Evolutionary conservation across 2,329 filamentous ascomycete species (phyloP).

Genomic region (Stachybotrys elegans): DNA sequence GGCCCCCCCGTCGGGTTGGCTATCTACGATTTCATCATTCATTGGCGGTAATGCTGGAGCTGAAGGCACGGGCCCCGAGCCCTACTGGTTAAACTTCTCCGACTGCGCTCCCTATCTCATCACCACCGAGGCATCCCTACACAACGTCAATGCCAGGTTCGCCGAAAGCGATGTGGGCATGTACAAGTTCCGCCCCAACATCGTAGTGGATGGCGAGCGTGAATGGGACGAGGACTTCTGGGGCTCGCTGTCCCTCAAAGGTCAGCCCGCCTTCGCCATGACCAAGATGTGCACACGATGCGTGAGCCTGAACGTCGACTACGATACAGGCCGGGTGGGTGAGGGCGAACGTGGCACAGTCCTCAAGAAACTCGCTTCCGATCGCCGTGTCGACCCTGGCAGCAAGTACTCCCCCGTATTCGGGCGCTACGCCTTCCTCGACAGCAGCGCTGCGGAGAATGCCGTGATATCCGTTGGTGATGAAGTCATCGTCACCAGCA

Average conservation of each 20-base stretch:
- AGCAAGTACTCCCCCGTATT: conserved; percentile 65
- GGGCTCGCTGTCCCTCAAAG: conserved; percentile 50
- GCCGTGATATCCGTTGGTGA: conserved; percentile 48
- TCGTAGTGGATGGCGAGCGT: conserved; percentile 57
- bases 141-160: conserved; percentile 56
- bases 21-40: conserved; percentile 27
- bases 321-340: conserved; percentile 55
- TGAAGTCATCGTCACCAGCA: conserved; percentile 45
- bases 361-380: conserved; percentile 64
- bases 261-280: conserved; percentile 41
- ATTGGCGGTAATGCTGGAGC: conserved; percentile 15
- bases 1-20: conserved; percentile 23
- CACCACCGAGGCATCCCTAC: conserved; percentile 64
- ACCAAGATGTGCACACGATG: conserved; percentile 69
- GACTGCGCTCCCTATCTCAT: conserved; percentile 74
- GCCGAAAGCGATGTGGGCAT: conserved; percentile 51
- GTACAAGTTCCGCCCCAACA: conserved; percentile 67
- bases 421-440: conserved; percentile 65
- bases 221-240: conserved; percentile 71
- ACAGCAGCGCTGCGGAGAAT: conserved; percentile 12
- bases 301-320: conserved; percentile 67
- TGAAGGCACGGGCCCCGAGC: conserved; percentile 18
- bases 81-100: conserved; percentile 60
- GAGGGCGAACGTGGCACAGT: conserved; percentile 53
- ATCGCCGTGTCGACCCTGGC: conserved; percentile 66